phyloP scores from a whole-genome alignment of 2,329 filamentous ascomycete genomes.

The Colletotrichum limetticola region DNA sequence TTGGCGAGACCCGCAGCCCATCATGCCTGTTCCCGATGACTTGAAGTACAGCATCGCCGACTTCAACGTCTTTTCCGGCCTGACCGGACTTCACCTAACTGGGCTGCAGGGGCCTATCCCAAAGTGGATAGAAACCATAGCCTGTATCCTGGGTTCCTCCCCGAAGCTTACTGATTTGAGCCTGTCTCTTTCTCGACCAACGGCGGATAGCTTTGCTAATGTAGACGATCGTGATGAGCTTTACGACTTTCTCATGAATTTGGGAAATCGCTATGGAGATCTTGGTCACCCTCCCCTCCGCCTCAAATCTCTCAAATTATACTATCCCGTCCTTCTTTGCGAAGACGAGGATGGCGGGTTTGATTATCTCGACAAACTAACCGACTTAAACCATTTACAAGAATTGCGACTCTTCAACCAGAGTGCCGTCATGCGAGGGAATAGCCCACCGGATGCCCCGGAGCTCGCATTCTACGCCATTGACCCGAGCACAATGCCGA shows the following conservation, averaged over 20 bases:
- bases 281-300: background rate
- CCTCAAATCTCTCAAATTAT: background rate
- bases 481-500: background rate
- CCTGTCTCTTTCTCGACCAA: background rate
- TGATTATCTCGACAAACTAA: background rate
- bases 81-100: background rate
- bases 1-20: background rate
- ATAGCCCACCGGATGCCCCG: no score
- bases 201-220: no score
- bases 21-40: background rate
- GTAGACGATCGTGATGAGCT: background rate
- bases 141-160: background rate
- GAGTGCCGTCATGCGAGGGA: background rate
- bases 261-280: background rate
- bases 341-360: background rate
- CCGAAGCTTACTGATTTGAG: background rate
- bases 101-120: background rate
- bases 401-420: background rate
- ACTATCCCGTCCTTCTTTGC: background rate
- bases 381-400: background rate
- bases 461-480: background rate
- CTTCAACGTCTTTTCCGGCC: background rate
- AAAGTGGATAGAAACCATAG: background rate
- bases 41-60: background rate
- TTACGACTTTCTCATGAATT: background rate